Base-by-base conservation (phyloP, 2,329 filamentous ascomycete species). In the Colletotrichum spaethianum region DNA sequence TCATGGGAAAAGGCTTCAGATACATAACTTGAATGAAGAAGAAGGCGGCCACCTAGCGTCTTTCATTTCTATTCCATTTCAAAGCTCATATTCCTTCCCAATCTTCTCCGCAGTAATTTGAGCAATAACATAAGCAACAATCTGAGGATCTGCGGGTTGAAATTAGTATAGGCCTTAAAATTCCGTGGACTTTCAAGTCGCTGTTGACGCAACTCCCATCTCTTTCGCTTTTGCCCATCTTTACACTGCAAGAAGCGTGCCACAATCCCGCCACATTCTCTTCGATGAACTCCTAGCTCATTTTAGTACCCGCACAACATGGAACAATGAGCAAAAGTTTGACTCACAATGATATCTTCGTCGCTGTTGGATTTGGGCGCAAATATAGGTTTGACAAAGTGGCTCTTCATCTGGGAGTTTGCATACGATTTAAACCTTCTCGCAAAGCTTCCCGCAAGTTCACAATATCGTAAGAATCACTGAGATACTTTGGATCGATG, bases 1-100 rank as follows among this genome's bases (percentile, higher is more conserved):
- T 31, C n/a, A 38, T 67, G 20, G 72, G 69, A 3, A 72, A 65
- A 52, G 73, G 75, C 1, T 75, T 76, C 48, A 69, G 74, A 38
- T 75, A 76, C 31, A 12, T 62, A 31, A 1, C 14, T 6, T 50
- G 16, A 7, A 4, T n/a, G 16, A 12, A 8, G 1, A 44, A 3
- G n/a, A 1, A 44, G 2, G n/a, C 38, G 6, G 38, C 7, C 12
- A 20, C 12, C 0, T 4, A 26, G n/a, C 14, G 1, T 7, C 2
- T n/a, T 31, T 12, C n/a, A 8, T 14, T 44, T 14, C 42, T 6
- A n/a, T 28, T 36, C 40, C 9, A 28, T 26, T 46, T 68, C 23
- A 61, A 2, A 70, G 23, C 3, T 23, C 38, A 46, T 67, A 23
- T 4, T 70, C 46, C 7, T 38, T 16, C 0, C 20, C 2, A 1